A percentile compares a stretch with the other conserved stretches of the same genome.
Evolutionary conservation across 2,329 filamentous ascomycete species (phyloP).

Genomic region (Bipolaris cookei): DNA sequence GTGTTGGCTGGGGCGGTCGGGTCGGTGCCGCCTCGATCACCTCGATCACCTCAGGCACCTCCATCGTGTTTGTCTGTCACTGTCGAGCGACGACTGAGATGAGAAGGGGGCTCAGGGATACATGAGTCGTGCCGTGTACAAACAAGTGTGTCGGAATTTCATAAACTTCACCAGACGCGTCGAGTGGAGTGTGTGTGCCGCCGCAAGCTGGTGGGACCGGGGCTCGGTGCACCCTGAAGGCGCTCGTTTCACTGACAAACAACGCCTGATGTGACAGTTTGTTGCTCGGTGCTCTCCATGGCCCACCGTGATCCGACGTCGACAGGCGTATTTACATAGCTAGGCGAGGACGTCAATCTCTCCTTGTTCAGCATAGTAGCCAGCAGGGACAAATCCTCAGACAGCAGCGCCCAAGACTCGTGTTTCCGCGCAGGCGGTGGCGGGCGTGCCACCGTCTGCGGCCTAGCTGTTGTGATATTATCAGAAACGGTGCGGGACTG

Average conservation of each 20-base stretch:
- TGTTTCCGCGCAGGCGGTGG: neutral
- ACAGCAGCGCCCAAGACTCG: neutral
- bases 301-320: neutral
- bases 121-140: slow-evolving; percentile 10
- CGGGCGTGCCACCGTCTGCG: slow-evolving; percentile 6
- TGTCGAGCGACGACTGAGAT: neutral
- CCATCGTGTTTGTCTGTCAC: neutral
- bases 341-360: no score
- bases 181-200: slow-evolving; percentile 4
- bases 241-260: slow-evolving; percentile 10
- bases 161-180: slow-evolving; percentile 1
- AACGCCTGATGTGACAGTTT: neutral
- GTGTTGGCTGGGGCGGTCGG: neutral
- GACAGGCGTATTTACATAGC: no score
- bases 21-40: neutral
- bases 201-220: slow-evolving; percentile 13
- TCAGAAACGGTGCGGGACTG: slow-evolving; percentile 11
- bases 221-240: slow-evolving; percentile 5
- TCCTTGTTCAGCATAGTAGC: neutral
- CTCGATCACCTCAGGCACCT: neutral
- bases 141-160: slow-evolving; percentile 8
- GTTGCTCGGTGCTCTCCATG: no score
- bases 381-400: neutral
- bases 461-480: slow-evolving; percentile 7
- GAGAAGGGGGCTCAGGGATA: slow-evolving; percentile 2